Conservation (phyloP, 1,284 basidiomycete genomes). For the Malassezia brasiliensis region DNA sequence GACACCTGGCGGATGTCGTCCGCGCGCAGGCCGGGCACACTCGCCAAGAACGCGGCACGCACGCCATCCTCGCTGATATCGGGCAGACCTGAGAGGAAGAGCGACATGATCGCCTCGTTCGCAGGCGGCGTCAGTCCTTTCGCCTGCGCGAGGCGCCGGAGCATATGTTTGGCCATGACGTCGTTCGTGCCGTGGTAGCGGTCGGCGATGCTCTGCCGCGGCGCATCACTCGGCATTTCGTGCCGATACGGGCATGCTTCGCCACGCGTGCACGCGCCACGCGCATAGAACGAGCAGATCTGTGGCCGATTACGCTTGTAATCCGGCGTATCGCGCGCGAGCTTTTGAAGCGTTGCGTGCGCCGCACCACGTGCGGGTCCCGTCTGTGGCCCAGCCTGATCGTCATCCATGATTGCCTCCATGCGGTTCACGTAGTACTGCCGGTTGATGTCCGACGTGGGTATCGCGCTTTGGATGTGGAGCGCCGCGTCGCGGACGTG, state of each 20-base stretch:
- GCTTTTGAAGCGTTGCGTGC: conserved; percentile 87
- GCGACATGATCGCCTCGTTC: conserved; percentile 71
- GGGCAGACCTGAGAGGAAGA: conserved; percentile 80
- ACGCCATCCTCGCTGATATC: conserved; percentile 66
- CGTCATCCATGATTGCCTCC: conserved; percentile 63
- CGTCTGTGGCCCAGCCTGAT: conserved; percentile 13
- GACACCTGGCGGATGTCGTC: conserved; percentile 57
- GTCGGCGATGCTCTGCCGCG: conserved; percentile 86
- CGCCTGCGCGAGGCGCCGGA: conserved; percentile 62
- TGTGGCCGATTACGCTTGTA: conserved; percentile 94
- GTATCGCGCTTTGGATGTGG: conserved; percentile 73
- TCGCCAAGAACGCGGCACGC: conserved; percentile 60
- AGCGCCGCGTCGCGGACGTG: conserved; percentile 95
- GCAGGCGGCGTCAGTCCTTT: conserved; percentile 81
- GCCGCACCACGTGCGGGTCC: conserved; percentile 50
- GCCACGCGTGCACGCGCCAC: conserved; percentile 87
- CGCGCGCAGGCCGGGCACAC: conserved; percentile 43
- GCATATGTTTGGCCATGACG: conserved; percentile 78
- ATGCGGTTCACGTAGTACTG: conserved; percentile 67
- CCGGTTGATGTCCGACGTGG: conserved; percentile 82
- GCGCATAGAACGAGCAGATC: conserved; percentile 87
- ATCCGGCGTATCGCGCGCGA: conserved; percentile 85
- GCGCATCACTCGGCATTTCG: conserved; percentile 58
- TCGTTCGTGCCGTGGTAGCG: conserved; percentile 72
- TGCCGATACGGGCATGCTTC: conserved; percentile 88